Evolutionary conservation across 805 yeast genomes (phyloP), one percentile per base, ranked within the genome.

Genomic region (Wickerhamomyces alni): DNA sequence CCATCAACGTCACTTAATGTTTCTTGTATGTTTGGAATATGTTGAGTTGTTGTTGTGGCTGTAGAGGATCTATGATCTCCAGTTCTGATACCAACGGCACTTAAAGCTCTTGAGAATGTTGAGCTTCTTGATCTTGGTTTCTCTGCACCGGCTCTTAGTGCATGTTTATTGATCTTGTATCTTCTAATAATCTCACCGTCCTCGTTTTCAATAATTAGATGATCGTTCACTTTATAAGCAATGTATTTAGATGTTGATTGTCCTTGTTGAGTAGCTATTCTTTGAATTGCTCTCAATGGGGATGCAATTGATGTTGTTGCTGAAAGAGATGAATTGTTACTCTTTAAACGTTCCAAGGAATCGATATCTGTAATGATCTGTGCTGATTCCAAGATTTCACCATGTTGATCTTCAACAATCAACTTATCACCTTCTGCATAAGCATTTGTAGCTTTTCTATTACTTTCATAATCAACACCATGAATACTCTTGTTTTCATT

Each of bases 131-230:
- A 39, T 46, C 52, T 48, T 4, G 35, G 29, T 35, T 26, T 22
- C 25, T 28, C 17, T 10, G 41, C 40, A n/a, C 41, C 10, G 8
- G 27, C 33, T 16, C 33, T 29, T 3, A 40, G 35, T 7, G 38
- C 45, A 48, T 80, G 87, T 4, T 76, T 72, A 51, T 81, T 85
- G 38, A 89, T 80, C 51, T 67, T 74, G 62, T 88, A 91, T 38
- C 95, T 71, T 54, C 96, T 78, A 34, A 93, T 67, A 40, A 93
- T 77, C 51, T 91, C 98, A 47, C 98, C 99, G 11, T 89, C 95
- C 33, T 77, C 86, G 53, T 88, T 85, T 60, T 91, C 99, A 41
- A 93, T 82, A 42, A 87, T 71, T 39, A 93, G 74, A 43, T 79
- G 69, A 52, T 87, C 80, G 55, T 82, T 93, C 30, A 86, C 69